A percentile compares a stretch with the other conserved stretches of the same genome.
These are phyloP conservation scores for Bisporella sp. DNA, from an alignment of 2,329 filamentous ascomycete species.

Conservation along the genomic window DNA sequence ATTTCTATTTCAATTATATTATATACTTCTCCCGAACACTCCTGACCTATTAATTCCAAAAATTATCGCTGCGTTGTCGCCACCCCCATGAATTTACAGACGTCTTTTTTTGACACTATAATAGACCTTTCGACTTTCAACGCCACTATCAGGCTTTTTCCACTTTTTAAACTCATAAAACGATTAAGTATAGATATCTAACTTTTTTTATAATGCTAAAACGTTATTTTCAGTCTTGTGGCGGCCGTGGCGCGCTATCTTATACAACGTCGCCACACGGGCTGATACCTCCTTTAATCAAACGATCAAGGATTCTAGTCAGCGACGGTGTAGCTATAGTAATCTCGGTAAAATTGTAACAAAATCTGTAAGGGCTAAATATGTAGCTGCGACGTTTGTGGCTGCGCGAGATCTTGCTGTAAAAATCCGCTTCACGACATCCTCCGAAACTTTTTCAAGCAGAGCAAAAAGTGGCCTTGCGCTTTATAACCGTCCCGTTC, in stretches of 20 bases:
- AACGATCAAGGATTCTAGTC: too few relatives aligned
- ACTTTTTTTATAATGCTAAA: background rate
- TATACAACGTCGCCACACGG: background rate
- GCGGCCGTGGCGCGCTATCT: background rate
- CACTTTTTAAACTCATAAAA: background rate
- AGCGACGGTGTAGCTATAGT: too few relatives aligned
- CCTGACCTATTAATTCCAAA: background rate
- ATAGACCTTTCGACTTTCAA: background rate
- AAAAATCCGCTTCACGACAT: too few relatives aligned
- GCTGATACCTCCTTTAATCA: too few relatives aligned
- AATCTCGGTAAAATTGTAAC: too few relatives aligned
- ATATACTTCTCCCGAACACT: background rate
- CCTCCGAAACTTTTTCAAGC: too few relatives aligned
- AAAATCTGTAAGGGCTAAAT: too few relatives aligned
- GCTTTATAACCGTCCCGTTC: too few relatives aligned
- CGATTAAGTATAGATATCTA: background rate
- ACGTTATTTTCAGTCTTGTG: background rate
- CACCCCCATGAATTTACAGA: slow-evolving; percentile 16
- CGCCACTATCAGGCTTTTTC: background rate
- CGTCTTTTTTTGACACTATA: background rate
- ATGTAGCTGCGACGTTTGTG: too few relatives aligned
- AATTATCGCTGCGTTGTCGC: background rate
- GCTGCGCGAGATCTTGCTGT: too few relatives aligned
- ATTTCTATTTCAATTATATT: background rate
- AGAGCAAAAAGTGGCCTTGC: too few relatives aligned